A percentile compares a stretch with the other conserved stretches of the same genome.
phyloP scores from a whole-genome alignment of 345 rosid species.

The Erucastrum elatum region DNA sequence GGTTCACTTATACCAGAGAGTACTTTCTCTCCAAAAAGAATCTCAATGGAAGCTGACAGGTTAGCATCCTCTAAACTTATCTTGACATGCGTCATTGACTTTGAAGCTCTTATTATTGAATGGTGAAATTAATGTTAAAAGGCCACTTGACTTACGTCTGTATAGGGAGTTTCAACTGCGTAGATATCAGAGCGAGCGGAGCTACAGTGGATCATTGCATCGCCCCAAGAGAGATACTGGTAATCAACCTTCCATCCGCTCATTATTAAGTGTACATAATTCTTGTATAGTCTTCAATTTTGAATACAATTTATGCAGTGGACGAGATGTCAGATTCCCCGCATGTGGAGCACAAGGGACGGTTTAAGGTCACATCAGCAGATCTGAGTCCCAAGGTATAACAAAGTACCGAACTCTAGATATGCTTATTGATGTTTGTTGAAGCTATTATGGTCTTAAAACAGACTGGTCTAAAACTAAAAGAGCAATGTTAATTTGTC shows the following conservation, averaged over 20 bases:
- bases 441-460: conserved; percentile 8
- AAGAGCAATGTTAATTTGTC: conserved; percentile 5
- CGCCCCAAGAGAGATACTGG: conserved; percentile 67
- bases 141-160: conserved; percentile 33
- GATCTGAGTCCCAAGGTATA: conserved; percentile 89
- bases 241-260: conserved; percentile 52
- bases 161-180: conserved; percentile 66
- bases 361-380: conserved; percentile 84
- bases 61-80: conserved; percentile 37
- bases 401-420: conserved; percentile 18
- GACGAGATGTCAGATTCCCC: conserved; percentile 83
- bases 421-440: background rate
- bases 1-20: conserved; percentile 61
- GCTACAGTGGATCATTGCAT: conserved; percentile 71
- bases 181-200: conserved; percentile 62
- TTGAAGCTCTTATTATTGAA: conserved; percentile 32
- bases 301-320: conserved; percentile 37
- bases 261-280: conserved; percentile 9
- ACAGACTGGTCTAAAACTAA: conserved; percentile 4
- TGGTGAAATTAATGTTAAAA: conserved; percentile 13
- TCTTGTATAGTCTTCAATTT: conserved; percentile 15
- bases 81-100: conserved; percentile 13
- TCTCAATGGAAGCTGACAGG: conserved; percentile 62
- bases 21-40: conserved; percentile 55
- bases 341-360: conserved; percentile 80